Percentiles rank a stretch among this genome's conserved stretches.
These are phyloP conservation scores for Acacia acuminata DNA, from an alignment of 306 rosid species.

Conservation along the genomic window DNA sequence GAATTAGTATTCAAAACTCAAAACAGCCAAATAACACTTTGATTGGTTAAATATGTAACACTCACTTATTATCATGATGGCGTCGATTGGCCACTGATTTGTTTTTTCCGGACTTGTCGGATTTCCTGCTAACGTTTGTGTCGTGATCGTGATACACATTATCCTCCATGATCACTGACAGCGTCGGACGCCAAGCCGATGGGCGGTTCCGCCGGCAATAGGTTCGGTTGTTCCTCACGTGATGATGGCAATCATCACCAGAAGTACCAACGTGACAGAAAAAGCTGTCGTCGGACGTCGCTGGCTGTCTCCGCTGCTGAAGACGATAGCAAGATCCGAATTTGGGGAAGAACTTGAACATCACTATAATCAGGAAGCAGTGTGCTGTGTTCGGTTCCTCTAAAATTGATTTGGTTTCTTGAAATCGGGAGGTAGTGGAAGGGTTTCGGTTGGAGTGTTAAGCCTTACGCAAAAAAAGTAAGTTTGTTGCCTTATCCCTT, in stretches of 20 bases:
- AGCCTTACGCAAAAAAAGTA: too few relatives aligned
- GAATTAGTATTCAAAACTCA: background rate
- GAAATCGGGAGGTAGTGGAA: background rate
- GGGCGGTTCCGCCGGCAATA: background rate
- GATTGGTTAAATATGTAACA: background rate
- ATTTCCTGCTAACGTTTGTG: background rate
- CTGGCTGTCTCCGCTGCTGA: background rate
- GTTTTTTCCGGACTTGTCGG: background rate
- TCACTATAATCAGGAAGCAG: background rate
- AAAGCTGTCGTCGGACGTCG: background rate
- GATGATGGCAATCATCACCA: background rate
- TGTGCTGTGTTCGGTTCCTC: background rate
- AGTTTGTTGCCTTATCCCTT: too few relatives aligned
- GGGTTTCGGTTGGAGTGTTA: too few relatives aligned
- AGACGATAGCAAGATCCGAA: background rate
- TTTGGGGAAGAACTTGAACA: background rate
- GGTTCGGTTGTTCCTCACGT: too few relatives aligned
- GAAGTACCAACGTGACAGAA: background rate
- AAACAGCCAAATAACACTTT: background rate
- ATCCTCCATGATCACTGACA: slow-evolving; percentile 30
- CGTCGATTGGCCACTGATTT: background rate
- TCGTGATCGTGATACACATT: background rate
- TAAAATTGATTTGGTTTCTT: background rate
- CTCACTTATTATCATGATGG: background rate
- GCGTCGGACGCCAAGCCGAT: slow-evolving; percentile 17